These are phyloP conservation scores for Tylopilus sp. DNA, from an alignment of 768 basidiomycete species.

Conservation along the genomic window DNA sequence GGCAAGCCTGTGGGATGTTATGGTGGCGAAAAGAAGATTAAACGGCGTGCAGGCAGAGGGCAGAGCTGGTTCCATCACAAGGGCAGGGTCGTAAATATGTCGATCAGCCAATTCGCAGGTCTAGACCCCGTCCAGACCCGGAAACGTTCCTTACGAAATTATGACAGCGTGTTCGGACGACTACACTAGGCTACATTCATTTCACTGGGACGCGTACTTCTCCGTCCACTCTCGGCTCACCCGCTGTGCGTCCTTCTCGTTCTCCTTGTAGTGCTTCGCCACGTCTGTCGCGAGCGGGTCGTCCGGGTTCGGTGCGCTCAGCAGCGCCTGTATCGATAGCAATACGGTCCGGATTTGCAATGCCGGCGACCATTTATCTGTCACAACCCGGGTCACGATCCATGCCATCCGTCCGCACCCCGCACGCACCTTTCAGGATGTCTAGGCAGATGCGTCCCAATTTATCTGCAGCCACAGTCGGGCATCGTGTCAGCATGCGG, in stretches of 20 bases:
- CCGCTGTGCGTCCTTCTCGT: constrained; percentile 88
- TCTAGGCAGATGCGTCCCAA: constrained; percentile 98
- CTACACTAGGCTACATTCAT: background rate
- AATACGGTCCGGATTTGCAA: constrained; percentile 98
- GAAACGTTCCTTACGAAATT: constrained; percentile 12
- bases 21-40: background rate
- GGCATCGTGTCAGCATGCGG: constrained; percentile 23
- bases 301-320: constrained; percentile 95
- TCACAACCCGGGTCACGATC: background rate
- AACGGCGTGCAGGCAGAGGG: constrained; percentile 10
- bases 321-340: constrained; percentile 93
- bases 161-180: background rate
- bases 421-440: constrained; percentile 82
- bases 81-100: constrained; percentile 17
- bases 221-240: constrained; percentile 96
- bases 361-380: constrained; percentile 99
- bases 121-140: constrained; percentile 25
- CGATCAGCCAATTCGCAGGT: constrained; percentile 17
- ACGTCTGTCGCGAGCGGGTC: constrained; percentile 93
- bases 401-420: background rate
- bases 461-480: constrained; percentile 63
- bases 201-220: constrained; percentile 60
- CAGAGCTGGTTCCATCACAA: constrained; percentile 3
- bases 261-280: constrained; percentile 98
- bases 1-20: background rate